Evolutionary conservation across 2,329 filamentous ascomycete genomes (phyloP).

Genomic region (Hortaea werneckii): DNA sequence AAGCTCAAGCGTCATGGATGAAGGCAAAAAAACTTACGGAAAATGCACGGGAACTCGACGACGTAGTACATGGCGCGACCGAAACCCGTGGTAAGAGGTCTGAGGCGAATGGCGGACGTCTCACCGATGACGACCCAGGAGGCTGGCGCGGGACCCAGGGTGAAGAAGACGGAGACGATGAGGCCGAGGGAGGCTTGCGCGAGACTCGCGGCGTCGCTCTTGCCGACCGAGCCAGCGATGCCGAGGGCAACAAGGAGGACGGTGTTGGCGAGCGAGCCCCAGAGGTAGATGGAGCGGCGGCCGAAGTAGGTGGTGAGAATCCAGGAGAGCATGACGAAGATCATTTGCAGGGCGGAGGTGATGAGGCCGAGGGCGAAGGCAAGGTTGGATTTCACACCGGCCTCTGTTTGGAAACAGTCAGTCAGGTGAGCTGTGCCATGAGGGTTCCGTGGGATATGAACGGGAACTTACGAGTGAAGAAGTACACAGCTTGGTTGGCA

Average conservation of each 20-base stretch:
- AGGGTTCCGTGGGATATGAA: conserved; percentile 16
- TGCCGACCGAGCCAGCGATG: conserved; percentile 8
- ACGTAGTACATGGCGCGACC: conserved; percentile 18
- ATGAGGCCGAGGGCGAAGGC: conserved; percentile 29
- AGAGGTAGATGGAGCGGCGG: conserved; percentile 30
- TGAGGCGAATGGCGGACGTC: conserved; percentile 18
- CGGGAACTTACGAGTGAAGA: conserved; percentile 31
- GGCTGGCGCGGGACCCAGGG: conserved; percentile 13
- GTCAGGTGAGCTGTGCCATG: neutral
- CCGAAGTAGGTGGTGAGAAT: conserved; percentile 26
- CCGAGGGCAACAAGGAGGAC: conserved; percentile 17
- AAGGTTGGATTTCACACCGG: conserved; percentile 24
- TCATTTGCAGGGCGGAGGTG: conserved; percentile 11
- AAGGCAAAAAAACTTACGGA: neutral
- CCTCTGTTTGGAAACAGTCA: conserved; percentile 21
- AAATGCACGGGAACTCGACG: conserved; percentile 10
- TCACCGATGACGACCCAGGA: conserved; percentile 20
- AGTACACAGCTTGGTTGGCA: conserved; percentile 44
- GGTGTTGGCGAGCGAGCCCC: conserved; percentile 24
- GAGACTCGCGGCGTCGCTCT: conserved; percentile 21
- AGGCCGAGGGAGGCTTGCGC: conserved; percentile 40
- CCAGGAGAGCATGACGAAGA: conserved; percentile 16
- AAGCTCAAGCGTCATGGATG: too few species aligned
- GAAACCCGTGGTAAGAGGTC: conserved; percentile 17
- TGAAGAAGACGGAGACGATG: conserved; percentile 32